Base-by-base conservation (phyloP, 2,329 filamentous ascomycete genomes). In the Colletotrichum siamense region DNA sequence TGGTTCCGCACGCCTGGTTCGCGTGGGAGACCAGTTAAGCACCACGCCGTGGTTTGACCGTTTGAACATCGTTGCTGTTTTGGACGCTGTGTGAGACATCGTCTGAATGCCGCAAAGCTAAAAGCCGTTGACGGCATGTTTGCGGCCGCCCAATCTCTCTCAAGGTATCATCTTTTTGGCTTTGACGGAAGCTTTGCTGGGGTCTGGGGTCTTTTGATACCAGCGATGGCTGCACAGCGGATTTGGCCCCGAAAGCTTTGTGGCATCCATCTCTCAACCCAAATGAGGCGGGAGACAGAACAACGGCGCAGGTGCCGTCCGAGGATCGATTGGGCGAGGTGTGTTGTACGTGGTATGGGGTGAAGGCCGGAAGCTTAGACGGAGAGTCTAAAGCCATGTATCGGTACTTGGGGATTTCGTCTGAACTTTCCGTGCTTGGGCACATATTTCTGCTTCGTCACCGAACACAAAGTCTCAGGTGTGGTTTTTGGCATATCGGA, bases 61-160 rank as follows among this genome's bases (percentile, higher is more conserved):
- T 73, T 69, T 49, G 70, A 24, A 26, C 44, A 69, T 73, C 32
- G 44, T 52, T 69, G 57, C 64, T 76, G 70, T 64, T 64, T 69
- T 65, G 26, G 57, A 76, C 70, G 34, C 62, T 49, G 57, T 52
- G 59, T 76, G 73, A 76, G 70, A 76, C 73, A 76, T 69, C 70
- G 70, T 73, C 70, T 52, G 57, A 65, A 61, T 44, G 28, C 64
- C 24, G 16, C 70, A 44, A 76, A 65, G 73, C 70, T 52, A 73
- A 69, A 75, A 76, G 57, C 73, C 73, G 70, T 73, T 76, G 73
- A 69, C 55, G 70, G 70, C 70, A 62, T 65, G 57, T 65, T 28
- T 36, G 36, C 59, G 32, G 64, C 15, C 57, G 61, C 70, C 44
- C 22, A 64, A 65, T 22, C 59, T 63, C 59, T 63, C 36, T 36